Conservation (phyloP, 2,329 filamentous ascomycete genomes). For the Domatiomyces globalis region DNA sequence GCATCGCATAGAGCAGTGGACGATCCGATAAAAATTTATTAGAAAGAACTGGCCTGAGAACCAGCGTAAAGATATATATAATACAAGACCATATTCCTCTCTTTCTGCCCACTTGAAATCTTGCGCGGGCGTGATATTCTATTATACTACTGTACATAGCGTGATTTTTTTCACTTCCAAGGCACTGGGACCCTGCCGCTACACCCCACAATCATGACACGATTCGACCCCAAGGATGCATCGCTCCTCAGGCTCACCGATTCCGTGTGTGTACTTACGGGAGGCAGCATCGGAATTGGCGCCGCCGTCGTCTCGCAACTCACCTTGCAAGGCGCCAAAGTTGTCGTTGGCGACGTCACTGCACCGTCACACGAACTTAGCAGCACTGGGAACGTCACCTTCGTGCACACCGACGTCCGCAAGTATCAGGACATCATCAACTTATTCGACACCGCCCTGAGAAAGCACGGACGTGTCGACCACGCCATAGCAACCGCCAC, state of each 20-base stretch:
- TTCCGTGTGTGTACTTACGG: slow-evolving; percentile 5
- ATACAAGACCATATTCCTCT: not conserved
- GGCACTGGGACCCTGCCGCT: too few species aligned
- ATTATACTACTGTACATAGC: too few species aligned
- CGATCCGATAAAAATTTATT: not conserved
- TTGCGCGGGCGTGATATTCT: too few species aligned
- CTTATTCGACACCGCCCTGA: slow-evolving; percentile 2
- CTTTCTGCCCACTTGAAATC: not conserved
- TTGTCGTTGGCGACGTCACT: slow-evolving; percentile 4
- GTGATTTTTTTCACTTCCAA: too few species aligned
- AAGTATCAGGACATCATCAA: slow-evolving; percentile 2
- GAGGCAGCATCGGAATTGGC: slow-evolving; percentile 24
- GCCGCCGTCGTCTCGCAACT: slow-evolving; percentile 21
- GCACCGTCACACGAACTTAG: not conserved
- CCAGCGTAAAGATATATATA: too few species aligned
- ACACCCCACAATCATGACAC: not conserved
- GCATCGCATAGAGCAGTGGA: not conserved
- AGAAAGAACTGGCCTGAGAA: not conserved
- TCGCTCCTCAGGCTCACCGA: not conserved
- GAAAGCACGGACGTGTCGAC: slow-evolving; percentile 20
- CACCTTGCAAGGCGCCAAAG: slow-evolving; percentile 2
- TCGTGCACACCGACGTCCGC: not conserved
- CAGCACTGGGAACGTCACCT: slow-evolving; percentile 1
- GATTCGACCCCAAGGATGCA: not conserved
- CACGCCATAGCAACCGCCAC: slow-evolving; percentile 36